These are phyloP conservation scores for Psilocybe azurescens DNA, from an alignment of 768 basidiomycete species.

Conservation along the genomic window DNA sequence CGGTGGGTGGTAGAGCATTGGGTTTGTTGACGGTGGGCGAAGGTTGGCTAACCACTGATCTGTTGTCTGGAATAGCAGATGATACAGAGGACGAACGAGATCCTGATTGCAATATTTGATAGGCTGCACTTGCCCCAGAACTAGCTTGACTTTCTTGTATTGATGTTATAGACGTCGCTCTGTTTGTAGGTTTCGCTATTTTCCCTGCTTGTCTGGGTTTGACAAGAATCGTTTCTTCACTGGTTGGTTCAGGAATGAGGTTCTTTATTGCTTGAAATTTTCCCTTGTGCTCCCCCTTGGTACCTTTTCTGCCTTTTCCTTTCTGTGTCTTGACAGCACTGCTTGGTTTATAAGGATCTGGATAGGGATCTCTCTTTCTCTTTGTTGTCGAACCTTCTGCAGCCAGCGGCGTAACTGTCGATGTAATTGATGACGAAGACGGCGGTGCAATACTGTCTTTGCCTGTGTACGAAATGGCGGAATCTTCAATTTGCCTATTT, in stretches of 20 bases:
- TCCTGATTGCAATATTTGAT: constrained; percentile 37
- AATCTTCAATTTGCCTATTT: too few species aligned
- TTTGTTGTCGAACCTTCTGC: constrained; percentile 5
- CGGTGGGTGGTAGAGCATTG: constrained; percentile 22
- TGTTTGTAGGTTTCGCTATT: constrained; percentile 10
- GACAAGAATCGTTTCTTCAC: constrained; percentile 27
- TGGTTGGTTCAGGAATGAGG: constrained; percentile 10
- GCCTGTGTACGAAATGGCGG: neutral
- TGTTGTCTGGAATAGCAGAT: constrained; percentile 37
- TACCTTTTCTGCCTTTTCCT: constrained; percentile 10
- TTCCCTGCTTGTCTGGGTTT: constrained; percentile 36
- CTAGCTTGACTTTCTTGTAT: constrained; percentile 29
- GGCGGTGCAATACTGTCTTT: neutral
- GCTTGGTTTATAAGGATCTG: neutral
- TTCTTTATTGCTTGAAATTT: constrained; percentile 8
- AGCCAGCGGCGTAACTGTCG: neutral
- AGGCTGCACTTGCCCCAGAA: constrained; percentile 44
- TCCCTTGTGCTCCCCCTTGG: constrained; percentile 17
- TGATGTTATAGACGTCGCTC: constrained; percentile 7
- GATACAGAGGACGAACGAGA: constrained; percentile 59
- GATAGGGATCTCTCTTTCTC: constrained; percentile 19
- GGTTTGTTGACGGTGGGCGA: constrained; percentile 38
- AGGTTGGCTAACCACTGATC: constrained; percentile 24
- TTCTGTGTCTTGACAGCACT: constrained; percentile 10
- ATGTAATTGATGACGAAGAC: neutral